Evolutionary conservation across 345 rosid genomes (phyloP).

Genomic region (Combretum micranthum): DNA sequence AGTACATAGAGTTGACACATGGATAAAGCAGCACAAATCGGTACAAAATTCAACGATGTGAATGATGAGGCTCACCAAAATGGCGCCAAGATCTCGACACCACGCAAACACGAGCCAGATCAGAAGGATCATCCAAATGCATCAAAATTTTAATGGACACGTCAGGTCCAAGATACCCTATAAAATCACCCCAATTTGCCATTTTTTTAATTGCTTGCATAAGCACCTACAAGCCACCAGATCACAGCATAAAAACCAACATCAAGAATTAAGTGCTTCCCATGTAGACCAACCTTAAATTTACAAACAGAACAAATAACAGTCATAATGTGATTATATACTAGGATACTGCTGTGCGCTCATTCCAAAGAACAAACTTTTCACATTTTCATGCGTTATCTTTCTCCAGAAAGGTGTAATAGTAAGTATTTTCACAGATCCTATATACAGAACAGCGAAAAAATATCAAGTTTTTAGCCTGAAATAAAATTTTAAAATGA

Average conservation of each 20-base stretch:
- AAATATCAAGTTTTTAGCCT: not conserved
- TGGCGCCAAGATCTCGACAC: conserved; percentile 22
- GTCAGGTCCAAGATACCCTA: conserved; percentile 23
- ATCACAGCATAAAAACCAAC: not conserved
- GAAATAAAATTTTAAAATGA: not conserved
- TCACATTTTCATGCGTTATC: not conserved
- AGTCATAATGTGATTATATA: no score
- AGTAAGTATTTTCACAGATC: no score
- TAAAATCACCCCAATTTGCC: conserved; percentile 25
- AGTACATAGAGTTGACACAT: not conserved
- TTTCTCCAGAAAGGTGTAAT: not conserved
- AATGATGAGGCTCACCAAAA: conserved; percentile 11
- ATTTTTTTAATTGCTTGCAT: no score
- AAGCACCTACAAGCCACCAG: conserved; percentile 1
- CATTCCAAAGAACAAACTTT: not conserved
- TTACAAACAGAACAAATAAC: no score
- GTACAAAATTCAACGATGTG: not conserved
- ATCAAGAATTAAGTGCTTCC: no score
- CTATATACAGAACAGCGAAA: no score
- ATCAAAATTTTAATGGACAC: conserved; percentile 14
- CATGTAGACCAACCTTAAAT: no score
- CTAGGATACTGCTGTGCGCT: no score
- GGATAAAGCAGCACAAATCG: not conserved
- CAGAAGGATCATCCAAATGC: conserved; percentile 27
- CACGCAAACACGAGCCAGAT: conserved; percentile 21